phyloP scores from a whole-genome alignment of 441 rosid genomes.

The Pelargonium exstipulatum region DNA sequence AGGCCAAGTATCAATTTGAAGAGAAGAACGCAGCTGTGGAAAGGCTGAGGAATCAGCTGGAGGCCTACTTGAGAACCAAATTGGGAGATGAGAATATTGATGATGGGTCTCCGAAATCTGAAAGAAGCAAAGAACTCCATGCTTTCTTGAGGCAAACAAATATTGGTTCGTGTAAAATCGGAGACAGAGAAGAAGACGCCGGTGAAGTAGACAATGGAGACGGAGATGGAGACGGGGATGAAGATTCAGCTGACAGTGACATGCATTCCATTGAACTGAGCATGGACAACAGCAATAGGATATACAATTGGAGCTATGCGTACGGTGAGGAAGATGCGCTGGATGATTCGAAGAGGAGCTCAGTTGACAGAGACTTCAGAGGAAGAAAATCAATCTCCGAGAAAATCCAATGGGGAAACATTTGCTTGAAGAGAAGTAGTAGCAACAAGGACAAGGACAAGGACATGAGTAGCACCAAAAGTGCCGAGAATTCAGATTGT shows the following conservation, averaged over 20 bases:
- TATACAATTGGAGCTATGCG: slow-evolving; percentile 54
- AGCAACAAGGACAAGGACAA: slow-evolving; percentile 75
- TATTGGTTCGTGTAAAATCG: slow-evolving; percentile 35
- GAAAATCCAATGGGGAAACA: slow-evolving; percentile 43
- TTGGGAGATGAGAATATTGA: slow-evolving; percentile 46
- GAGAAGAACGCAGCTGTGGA: slow-evolving; percentile 78
- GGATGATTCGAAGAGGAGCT: slow-evolving; percentile 31
- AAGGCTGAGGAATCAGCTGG: slow-evolving; percentile 73
- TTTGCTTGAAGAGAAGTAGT: slow-evolving; percentile 61
- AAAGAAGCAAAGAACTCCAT: slow-evolving; percentile 42
- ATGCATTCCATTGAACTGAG: slow-evolving; percentile 79
- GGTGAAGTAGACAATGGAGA: slow-evolving; percentile 68
- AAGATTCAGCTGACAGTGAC: slow-evolving; percentile 75
- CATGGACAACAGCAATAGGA: slow-evolving; percentile 51
- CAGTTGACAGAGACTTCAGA: slow-evolving; percentile 47
- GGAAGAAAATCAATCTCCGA: slow-evolving; percentile 63
- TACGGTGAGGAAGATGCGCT: slow-evolving; percentile 18
- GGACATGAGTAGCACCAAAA: slow-evolving; percentile 43
- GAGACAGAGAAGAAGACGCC: slow-evolving; percentile 35
- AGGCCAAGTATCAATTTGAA: slow-evolving; percentile 69
- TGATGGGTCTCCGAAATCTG: slow-evolving; percentile 32
- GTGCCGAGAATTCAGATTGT: slow-evolving; percentile 47
- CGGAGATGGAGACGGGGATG: slow-evolving; percentile 38
- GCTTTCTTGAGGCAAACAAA: slow-evolving; percentile 46
- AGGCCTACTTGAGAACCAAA: slow-evolving; percentile 65